Base-by-base conservation (phyloP, 2,329 filamentous ascomycete species). In the Chalaropsis thielavioides region DNA sequence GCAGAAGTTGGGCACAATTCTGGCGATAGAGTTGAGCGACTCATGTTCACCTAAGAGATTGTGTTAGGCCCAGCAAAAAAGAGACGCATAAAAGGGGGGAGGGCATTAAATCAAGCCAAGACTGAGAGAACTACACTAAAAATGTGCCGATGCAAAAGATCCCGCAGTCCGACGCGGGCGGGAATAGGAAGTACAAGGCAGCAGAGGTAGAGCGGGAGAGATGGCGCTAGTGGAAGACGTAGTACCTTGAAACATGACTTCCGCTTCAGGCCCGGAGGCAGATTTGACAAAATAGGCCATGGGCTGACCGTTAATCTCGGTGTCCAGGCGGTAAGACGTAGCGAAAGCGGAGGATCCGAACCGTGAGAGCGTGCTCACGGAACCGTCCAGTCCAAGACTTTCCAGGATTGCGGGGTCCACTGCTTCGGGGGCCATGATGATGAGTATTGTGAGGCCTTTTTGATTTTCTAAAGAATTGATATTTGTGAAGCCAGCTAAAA, bases 11-110 rank as follows among this genome's bases (percentile, higher is more conserved):
- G 90, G 88, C 0, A 94, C 87, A 15, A 79, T 78, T 58, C 78
- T 72, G 72, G 90, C 82, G 69, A 97, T 89, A 64, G 90, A 89
- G 71, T 91, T 92, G 64, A 96, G 83, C 2, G 90, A 95, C 61
- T 83, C 82, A 72, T 90, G 87, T 75, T 96, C 92, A 67, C 92
- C 89, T 83, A 71, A 19, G 22, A 63, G 31, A 31, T 44, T 35
- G 27, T 43, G 64, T 65, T 44, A 65, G 64, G 7, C 35, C 15
- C 11, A 22, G 27, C n/a, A 13, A n/a, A 13, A 51, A 54, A 17
- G 6, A 46, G 27, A 60, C 49, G 31, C 19, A 41, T 35, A 38
- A 54, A 4, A 8, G 41, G 46, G 54, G 56, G 56, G 35, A 13
- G 11, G 41, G 17, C 13, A 43, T 58, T n/a, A 19, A 38, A 58